These are phyloP conservation scores for Flaveria bidentis DNA, from an alignment of 129 eudicot species.

Conservation along the genomic window DNA sequence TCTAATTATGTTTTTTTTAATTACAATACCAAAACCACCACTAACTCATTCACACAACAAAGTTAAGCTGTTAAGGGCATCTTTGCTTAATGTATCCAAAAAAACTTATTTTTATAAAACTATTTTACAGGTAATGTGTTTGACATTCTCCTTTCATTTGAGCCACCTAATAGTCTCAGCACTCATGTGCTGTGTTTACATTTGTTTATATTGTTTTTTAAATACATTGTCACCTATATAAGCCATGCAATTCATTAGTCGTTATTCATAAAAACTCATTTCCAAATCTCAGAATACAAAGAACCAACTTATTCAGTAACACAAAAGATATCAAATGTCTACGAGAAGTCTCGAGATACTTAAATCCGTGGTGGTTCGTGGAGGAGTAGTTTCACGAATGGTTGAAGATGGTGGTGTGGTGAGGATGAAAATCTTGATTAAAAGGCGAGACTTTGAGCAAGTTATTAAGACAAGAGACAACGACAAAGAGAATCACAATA, in stretches of 20 bases:
- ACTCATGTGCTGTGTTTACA: conserved; percentile 22
- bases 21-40: conserved; percentile 7
- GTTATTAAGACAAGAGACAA: conserved; percentile 16
- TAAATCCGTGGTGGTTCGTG: conserved; percentile 28
- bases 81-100: background rate
- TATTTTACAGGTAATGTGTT: conserved; percentile 23
- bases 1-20: too few species aligned
- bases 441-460: conserved; percentile 36
- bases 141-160: conserved; percentile 28
- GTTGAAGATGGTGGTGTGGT: conserved; percentile 31
- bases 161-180: conserved; percentile 14
- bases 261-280: background rate
- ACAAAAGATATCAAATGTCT: conserved; percentile 15
- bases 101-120: background rate
- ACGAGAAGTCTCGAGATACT: conserved; percentile 30
- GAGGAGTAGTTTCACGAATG: conserved; percentile 33
- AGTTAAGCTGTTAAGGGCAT: background rate
- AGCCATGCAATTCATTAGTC: conserved; percentile 12
- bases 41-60: background rate
- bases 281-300: background rate
- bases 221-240: conserved; percentile 24
- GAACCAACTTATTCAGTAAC: background rate
- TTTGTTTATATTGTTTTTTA: background rate
- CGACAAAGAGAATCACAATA: conserved; percentile 22
- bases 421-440: conserved; percentile 36